A percentile compares a stretch with the other conserved stretches of the same genome.
Evolutionary conservation across 768 basidiomycete genomes (phyloP).

Genomic region (Clathrus columnatus): DNA sequence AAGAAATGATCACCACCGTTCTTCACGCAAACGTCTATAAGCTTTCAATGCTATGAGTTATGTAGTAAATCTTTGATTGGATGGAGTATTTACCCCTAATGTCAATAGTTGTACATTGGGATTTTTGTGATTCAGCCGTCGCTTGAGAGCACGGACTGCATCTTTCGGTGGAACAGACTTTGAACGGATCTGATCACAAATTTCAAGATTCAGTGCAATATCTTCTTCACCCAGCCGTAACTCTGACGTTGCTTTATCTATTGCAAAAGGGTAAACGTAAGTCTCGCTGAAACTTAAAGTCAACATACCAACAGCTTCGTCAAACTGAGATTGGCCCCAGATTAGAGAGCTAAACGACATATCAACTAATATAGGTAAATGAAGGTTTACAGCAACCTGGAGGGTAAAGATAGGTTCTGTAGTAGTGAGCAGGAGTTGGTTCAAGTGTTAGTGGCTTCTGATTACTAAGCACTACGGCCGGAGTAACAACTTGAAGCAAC

Average conservation of each 20-base stretch:
- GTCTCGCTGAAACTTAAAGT: background rate
- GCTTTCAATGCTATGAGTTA: constrained; percentile 31
- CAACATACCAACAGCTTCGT: constrained; percentile 71
- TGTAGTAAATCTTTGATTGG: background rate
- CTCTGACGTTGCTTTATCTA: constrained; percentile 94
- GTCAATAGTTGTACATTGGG: constrained; percentile 89
- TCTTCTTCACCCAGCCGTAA: constrained; percentile 77
- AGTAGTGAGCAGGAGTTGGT: background rate
- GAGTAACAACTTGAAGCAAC: no score
- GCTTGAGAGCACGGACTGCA: constrained; percentile 82
- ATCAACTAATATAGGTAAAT: background rate
- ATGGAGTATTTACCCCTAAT: constrained; percentile 55
- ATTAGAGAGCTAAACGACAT: constrained; percentile 58
- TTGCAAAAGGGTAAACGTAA: constrained; percentile 8
- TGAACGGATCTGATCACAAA: constrained; percentile 93
- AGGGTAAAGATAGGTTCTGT: no score
- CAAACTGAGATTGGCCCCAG: constrained; percentile 77
- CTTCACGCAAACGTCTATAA: constrained; percentile 90
- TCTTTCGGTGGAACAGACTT: constrained; percentile 79
- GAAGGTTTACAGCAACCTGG: background rate
- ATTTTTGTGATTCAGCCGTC: constrained; percentile 86
- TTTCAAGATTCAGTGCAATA: constrained; percentile 88
- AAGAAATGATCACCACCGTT: constrained; percentile 94
- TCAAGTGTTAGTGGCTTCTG: background rate
- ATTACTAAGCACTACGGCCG: background rate